Conservation (phyloP, 257 asterid genomes). For the Solanum microdontum region DNA sequence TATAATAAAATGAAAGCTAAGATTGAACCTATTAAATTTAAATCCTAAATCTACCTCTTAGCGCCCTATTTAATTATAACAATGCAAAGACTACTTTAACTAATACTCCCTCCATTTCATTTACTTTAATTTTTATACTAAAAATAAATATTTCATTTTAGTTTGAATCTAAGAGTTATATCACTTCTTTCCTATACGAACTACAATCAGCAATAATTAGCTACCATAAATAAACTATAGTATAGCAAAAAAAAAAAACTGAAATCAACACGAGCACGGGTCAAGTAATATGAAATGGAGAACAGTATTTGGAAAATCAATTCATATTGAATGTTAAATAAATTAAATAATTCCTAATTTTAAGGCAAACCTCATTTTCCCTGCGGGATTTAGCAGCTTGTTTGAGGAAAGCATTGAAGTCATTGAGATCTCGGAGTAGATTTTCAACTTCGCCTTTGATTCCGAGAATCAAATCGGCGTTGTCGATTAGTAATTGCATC, state of each 20-base stretch:
- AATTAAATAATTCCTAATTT: not conserved
- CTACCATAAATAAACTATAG: not conserved
- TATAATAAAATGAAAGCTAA: not conserved
- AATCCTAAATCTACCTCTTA: not conserved
- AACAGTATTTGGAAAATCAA: not conserved
- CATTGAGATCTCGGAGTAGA: not conserved
- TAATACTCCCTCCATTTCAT: not conserved
- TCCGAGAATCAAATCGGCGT: not conserved
- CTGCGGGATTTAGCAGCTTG: not conserved
- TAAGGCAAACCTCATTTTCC: not conserved
- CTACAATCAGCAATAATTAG: not conserved
- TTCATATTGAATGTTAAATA: not conserved
- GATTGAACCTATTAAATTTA: not conserved
- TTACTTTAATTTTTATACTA: not conserved
- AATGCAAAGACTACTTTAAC: not conserved
- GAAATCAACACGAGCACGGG: accelerated
- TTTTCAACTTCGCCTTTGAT: not conserved
- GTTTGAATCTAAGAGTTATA: too few relatives aligned
- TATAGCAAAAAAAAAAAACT: not conserved
- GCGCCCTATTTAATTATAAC: not conserved
- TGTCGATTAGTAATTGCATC: conserved; percentile 9
- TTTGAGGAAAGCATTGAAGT: not conserved
- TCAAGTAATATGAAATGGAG: not conserved
- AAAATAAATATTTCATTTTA: too few relatives aligned
- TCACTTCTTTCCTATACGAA: not conserved